phyloP scores from a whole-genome alignment of 1,284 basidiomycete species.

The Puccinia horiana region DNA sequence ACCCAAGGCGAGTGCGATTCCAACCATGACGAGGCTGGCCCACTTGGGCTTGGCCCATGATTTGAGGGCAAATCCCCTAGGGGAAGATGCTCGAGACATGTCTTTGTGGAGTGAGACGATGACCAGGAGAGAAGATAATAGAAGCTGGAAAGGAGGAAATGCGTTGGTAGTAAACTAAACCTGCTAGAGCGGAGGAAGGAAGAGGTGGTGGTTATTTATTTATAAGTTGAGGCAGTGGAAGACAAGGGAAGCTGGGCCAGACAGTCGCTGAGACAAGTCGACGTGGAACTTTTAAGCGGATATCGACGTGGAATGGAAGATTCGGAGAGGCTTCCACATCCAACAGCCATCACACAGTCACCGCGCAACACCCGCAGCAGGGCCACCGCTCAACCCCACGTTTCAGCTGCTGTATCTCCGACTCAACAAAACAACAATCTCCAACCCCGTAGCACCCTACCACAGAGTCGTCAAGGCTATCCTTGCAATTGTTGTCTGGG shows the following conservation, averaged over 20 bases:
- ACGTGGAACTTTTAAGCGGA: conserved; percentile 2
- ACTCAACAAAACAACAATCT: background rate
- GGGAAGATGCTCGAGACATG: conserved; percentile 34
- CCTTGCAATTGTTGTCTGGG: too few species aligned
- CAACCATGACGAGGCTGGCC: conserved; percentile 36
- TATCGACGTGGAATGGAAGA: background rate
- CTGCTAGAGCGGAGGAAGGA: too few species aligned
- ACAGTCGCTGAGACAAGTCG: background rate
- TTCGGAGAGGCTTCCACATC: background rate
- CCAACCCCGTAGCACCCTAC: too few species aligned
- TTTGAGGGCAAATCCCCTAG: conserved; percentile 21
- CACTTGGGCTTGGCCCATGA: conserved; percentile 25
- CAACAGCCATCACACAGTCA: background rate
- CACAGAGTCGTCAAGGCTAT: too few species aligned
- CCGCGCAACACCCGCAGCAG: background rate
- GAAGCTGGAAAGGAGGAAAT: too few species aligned
- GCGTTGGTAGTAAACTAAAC: background rate
- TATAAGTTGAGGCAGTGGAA: too few species aligned
- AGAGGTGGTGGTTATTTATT: background rate
- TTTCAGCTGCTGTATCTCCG: too few species aligned
- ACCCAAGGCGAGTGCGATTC: conserved; percentile 27
- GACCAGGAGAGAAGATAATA: background rate
- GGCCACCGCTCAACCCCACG: background rate
- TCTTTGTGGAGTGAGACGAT: background rate
- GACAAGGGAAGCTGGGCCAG: too few species aligned